Conservation (phyloP, 352 stramenopile genomes). For the Saprolegnia parasitica region DNA sequence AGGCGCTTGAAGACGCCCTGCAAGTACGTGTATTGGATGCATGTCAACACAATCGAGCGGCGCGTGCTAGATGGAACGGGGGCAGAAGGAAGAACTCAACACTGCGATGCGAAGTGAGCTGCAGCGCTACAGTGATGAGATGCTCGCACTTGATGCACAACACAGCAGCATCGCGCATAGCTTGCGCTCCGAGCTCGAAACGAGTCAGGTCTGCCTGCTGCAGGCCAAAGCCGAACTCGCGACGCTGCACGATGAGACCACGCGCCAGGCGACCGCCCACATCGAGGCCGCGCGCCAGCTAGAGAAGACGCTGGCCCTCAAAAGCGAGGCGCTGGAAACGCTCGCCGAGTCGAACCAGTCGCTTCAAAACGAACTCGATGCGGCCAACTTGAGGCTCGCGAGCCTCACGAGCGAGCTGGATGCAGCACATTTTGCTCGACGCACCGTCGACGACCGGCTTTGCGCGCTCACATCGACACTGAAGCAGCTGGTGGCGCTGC, state of each 20-base stretch:
- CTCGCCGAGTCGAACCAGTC: constrained; percentile 28
- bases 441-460: background rate
- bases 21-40: constrained; percentile 25
- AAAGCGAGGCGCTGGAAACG: constrained; percentile 35
- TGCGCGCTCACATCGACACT: background rate
- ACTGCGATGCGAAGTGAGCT: constrained; percentile 47
- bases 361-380: background rate
- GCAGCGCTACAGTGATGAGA: constrained; percentile 40
- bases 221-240: constrained; percentile 42
- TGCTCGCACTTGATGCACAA: constrained; percentile 25
- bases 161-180: constrained; percentile 32
- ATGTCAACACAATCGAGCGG: background rate
- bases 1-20: constrained; percentile 39
- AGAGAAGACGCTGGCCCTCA: constrained; percentile 36
- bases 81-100: constrained; percentile 71
- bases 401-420: background rate
- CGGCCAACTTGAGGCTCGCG: background rate
- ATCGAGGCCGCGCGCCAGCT: constrained; percentile 45
- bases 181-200: constrained; percentile 35
- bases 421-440: background rate
- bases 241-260: constrained; percentile 41
- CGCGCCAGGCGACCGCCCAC: constrained; percentile 47
- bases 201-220: constrained; percentile 36
- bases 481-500: constrained; percentile 29
- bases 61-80: constrained; percentile 35